Base-by-base conservation (phyloP, 2,329 filamentous ascomycete species). In the Seiridium cupressi region DNA sequence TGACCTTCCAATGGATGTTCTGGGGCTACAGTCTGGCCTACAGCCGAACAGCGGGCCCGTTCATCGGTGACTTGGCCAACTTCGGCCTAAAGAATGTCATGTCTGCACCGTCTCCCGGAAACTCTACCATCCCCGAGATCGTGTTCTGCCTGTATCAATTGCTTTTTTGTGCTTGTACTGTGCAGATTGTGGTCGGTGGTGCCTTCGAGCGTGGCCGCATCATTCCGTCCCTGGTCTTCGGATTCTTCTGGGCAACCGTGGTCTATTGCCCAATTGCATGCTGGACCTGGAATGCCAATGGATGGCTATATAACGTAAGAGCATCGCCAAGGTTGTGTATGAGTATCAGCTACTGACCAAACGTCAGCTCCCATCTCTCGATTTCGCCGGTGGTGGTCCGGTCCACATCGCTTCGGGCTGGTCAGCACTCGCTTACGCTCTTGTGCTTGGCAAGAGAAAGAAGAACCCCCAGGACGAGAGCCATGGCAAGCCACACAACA, bases 321-420 rank as follows among this genome's bases (percentile, higher is more conserved):
- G 79, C 82, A 0, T 78, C 84, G 18, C 4, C 13, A n/a, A 38
- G 11, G 8, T 13, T 48, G 7, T 26, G n/a, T 40, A 18, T 5
- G 31, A 7, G 8, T 11, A 26, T 35, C 44, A 6, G 44, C 54
- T 35, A 11, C 31, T 58, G 34, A 34, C 18, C 4, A 7, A 1
- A 13, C 8, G 8, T 38, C n/a, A 61, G 59, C 49, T 61, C 4
- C 59, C 59, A 1, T 61, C 59, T n/a, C 59, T 61, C 62, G 85
- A 88, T 68, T 88, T 85, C 58, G 85, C 84, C 11, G 85, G 85
- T 57, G 83, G 83, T 10, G 86, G 87, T 1, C 86, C 86, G 3
- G 87, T 89, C 2, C 86, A 89, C 66, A 86, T 89, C 58, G 81
- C 85, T 3, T 83, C 79, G 1, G 86, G 87, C 3, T 88, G 84